These are phyloP conservation scores for Phytophthora meadii DNA, from an alignment of 352 stramenopile genomes.

Conservation along the genomic window DNA sequence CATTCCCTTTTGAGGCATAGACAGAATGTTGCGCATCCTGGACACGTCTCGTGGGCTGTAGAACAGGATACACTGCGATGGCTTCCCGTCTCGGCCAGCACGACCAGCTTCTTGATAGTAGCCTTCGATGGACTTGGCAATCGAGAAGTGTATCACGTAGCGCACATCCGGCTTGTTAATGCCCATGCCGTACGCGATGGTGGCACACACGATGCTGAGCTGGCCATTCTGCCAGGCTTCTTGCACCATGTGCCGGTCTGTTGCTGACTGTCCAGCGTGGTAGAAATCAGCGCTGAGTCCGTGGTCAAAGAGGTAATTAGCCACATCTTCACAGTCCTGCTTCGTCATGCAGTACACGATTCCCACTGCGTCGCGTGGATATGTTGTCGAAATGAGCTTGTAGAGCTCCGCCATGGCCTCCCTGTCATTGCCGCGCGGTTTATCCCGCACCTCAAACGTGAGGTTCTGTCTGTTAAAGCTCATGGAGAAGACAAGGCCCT, in stretches of 20 bases:
- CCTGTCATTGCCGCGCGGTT: slow-evolving; percentile 48
- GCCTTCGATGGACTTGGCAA: slow-evolving; percentile 95
- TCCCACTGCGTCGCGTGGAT: slow-evolving; percentile 57
- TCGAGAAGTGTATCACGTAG: slow-evolving; percentile 93
- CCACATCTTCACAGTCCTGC: slow-evolving; percentile 94
- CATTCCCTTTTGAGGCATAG: slow-evolving; percentile 82
- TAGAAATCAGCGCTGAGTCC: slow-evolving; percentile 93
- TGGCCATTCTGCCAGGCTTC: slow-evolving; percentile 78
- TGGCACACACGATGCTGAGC: slow-evolving; percentile 93
- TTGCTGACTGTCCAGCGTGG: slow-evolving; percentile 88
- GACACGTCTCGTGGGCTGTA: slow-evolving; percentile 88
- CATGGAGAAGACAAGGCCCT: slow-evolving; percentile 89
- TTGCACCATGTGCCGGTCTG: slow-evolving; percentile 81
- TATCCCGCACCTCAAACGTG: slow-evolving; percentile 89
- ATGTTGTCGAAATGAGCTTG: slow-evolving; percentile 62
- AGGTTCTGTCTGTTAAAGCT: slow-evolving; percentile 95
- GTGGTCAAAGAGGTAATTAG: slow-evolving; percentile 86
- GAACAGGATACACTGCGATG: slow-evolving; percentile 92
- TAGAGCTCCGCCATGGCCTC: slow-evolving; percentile 66
- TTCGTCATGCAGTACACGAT: slow-evolving; percentile 97
- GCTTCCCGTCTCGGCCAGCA: slow-evolving; percentile 95
- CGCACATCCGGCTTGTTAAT: slow-evolving; percentile 96
- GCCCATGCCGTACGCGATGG: slow-evolving; percentile 96
- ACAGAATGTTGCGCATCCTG: slow-evolving; percentile 85
- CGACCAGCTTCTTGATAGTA: slow-evolving; percentile 99